phyloP scores from a whole-genome alignment of 495 filamentous ascomycete genomes.

The Elasticomyces elasticus region DNA sequence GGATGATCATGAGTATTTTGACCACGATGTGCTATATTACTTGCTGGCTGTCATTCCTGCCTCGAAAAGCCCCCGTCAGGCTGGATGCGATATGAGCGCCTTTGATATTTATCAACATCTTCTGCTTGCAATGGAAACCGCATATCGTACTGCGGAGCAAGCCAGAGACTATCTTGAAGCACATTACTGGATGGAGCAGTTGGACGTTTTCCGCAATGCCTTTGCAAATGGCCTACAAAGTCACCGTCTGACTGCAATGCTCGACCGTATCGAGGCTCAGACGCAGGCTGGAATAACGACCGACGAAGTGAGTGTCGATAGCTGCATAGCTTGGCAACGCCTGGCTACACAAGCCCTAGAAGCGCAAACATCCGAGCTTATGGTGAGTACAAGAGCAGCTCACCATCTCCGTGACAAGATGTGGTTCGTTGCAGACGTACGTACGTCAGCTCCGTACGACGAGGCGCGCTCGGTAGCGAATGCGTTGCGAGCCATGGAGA shows the following conservation, averaged over 20 bases:
- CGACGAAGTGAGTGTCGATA: neutral
- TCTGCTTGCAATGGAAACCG: neutral
- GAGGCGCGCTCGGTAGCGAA: conserved; percentile 77
- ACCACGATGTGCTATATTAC: neutral
- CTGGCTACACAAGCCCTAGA: conserved; percentile 1
- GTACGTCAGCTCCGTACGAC: conserved; percentile 82
- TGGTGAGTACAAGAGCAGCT: neutral
- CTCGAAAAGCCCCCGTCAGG: neutral
- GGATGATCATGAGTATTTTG: too few species aligned
- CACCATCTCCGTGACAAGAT: conserved; percentile 69
- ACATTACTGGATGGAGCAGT: neutral
- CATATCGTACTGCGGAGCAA: neutral
- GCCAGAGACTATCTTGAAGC: neutral
- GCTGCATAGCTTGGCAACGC: neutral
- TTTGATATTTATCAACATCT: neutral
- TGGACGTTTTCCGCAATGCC: neutral
- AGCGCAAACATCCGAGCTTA: neutral
- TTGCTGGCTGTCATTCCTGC: neutral
- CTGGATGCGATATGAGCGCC: too few species aligned
- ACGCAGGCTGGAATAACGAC: neutral
- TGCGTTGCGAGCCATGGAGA: conserved; percentile 89
- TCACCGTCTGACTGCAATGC: conserved; percentile 15
- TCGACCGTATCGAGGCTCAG: neutral
- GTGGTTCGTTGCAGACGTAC: conserved; percentile 97
- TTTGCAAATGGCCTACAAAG: neutral